Conservation (phyloP, 108 stramenopile species). For the Aurantiochytrium sp. region DNA sequence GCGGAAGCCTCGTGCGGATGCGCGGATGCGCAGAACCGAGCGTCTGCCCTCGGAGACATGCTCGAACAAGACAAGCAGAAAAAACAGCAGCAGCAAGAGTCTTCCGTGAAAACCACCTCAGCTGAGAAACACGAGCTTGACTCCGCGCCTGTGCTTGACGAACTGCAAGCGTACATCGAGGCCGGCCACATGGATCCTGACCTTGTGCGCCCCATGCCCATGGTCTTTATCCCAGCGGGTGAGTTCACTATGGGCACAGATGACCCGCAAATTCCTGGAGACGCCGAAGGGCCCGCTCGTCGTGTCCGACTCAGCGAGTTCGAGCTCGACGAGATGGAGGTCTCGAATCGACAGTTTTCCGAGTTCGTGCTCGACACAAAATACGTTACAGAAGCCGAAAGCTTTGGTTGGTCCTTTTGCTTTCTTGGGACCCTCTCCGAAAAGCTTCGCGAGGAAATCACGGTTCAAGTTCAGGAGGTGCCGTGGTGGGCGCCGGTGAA, state of each 20-base stretch:
- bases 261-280: background rate
- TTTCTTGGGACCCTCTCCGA: slow-evolving; percentile 35
- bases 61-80: background rate
- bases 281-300: background rate
- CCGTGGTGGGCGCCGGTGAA: slow-evolving; percentile 44
- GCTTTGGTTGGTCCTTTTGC: slow-evolving; percentile 48
- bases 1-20: background rate
- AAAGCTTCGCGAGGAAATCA: slow-evolving; percentile 42
- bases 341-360: slow-evolving; percentile 77
- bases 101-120: too few relatives aligned
- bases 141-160: background rate
- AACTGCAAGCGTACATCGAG: background rate
- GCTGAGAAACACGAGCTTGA: background rate
- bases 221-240: background rate
- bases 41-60: background rate
- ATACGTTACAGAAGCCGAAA: slow-evolving; percentile 36
- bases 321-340: slow-evolving; percentile 64
- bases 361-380: slow-evolving; percentile 78
- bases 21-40: background rate
- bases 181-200: background rate
- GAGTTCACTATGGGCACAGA: background rate
- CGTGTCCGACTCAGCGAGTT: slow-evolving; percentile 31
- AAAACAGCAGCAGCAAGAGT: too few relatives aligned
- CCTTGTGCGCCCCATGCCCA: background rate
- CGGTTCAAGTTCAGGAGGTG: slow-evolving; percentile 65